A percentile compares a stretch with the other conserved stretches of the same genome.
These are phyloP conservation scores for Zygosaccharomyces lentus DNA, from an alignment of 805 yeast species.

Conservation along the genomic window DNA sequence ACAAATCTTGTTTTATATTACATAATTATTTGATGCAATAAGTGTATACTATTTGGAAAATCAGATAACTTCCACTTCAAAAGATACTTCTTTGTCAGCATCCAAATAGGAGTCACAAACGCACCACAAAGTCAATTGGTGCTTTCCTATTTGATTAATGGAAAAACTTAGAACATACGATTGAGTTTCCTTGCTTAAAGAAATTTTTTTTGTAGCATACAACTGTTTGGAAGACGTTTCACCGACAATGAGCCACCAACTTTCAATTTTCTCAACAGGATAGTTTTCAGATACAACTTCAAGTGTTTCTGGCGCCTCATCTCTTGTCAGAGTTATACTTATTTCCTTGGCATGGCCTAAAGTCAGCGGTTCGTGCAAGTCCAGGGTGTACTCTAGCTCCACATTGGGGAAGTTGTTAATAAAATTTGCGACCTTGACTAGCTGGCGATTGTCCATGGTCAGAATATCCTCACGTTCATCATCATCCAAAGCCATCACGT, in stretches of 20 bases:
- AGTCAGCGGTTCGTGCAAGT: constrained; percentile 38
- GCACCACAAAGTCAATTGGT: constrained; percentile 69
- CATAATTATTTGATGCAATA: background rate
- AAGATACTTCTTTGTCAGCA: constrained; percentile 75
- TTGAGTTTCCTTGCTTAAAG: constrained; percentile 50
- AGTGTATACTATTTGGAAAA: background rate
- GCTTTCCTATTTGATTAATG: constrained; percentile 57
- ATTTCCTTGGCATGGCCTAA: constrained; percentile 49
- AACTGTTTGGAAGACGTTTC: constrained; percentile 54
- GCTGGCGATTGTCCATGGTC: constrained; percentile 45
- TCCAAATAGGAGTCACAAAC: constrained; percentile 90
- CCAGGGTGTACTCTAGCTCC: constrained; percentile 57
- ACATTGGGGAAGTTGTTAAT: constrained; percentile 87
- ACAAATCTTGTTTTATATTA: too few relatives aligned
- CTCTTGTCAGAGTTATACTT: constrained; percentile 52
- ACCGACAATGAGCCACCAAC: constrained; percentile 90
- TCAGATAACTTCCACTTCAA: constrained; percentile 45
- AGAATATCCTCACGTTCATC: constrained; percentile 61
- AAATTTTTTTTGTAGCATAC: constrained; percentile 66
- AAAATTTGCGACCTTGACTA: constrained; percentile 74
- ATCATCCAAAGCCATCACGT: constrained; percentile 72
- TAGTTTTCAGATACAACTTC: constrained; percentile 54
- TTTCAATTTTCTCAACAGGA: constrained; percentile 51
- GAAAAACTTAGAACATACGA: constrained; percentile 50
- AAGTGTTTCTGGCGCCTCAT: constrained; percentile 72